A percentile compares a stretch with the other conserved stretches of the same genome.
Evolutionary conservation across 1,284 basidiomycete species (phyloP).

Genomic region (Golubevia sp.): DNA sequence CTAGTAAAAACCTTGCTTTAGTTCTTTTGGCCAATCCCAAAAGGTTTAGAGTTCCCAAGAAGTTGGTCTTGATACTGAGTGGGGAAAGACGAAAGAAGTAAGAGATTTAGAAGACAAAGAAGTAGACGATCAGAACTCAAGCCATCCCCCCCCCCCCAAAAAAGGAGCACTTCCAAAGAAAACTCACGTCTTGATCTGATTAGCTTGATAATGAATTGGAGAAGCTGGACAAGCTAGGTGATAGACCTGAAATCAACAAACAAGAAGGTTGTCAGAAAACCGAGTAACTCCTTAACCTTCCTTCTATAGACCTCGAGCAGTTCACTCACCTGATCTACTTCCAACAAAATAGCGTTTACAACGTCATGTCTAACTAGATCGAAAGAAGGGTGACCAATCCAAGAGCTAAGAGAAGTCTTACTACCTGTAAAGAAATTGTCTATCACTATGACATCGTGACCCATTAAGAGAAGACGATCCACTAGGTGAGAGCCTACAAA

Average conservation of each 20-base stretch:
- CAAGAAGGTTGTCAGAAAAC: too few species aligned
- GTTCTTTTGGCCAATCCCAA: conserved; percentile 96
- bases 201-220: conserved; percentile 45
- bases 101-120: neutral
- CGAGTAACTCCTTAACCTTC: too few species aligned
- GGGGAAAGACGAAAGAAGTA: too few species aligned
- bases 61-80: conserved; percentile 96
- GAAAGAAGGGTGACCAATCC: conserved; percentile 97
- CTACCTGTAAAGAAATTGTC: conserved; percentile 99
- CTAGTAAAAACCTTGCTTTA: conserved; percentile 93
- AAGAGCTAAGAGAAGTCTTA: conserved; percentile 79
- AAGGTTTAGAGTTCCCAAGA: conserved; percentile 86
- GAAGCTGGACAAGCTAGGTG: conserved; percentile 46
- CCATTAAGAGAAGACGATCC: conserved; percentile 94
- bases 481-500: conserved; percentile 94
- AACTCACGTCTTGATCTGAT: conserved; percentile 39
- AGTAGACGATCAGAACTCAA: conserved; percentile 8
- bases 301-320: too few species aligned
- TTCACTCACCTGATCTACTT: conserved; percentile 28
- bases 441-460: conserved; percentile 94
- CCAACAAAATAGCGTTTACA: conserved; percentile 37
- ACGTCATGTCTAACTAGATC: conserved; percentile 97
- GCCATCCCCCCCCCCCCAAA: conserved; percentile 97
- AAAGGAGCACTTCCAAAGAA: conserved; percentile 72
- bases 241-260: conserved; percentile 18